These are phyloP conservation scores for Aspergillus sp. DNA, from an alignment of 2,329 filamentous ascomycete species.

Conservation along the genomic window DNA sequence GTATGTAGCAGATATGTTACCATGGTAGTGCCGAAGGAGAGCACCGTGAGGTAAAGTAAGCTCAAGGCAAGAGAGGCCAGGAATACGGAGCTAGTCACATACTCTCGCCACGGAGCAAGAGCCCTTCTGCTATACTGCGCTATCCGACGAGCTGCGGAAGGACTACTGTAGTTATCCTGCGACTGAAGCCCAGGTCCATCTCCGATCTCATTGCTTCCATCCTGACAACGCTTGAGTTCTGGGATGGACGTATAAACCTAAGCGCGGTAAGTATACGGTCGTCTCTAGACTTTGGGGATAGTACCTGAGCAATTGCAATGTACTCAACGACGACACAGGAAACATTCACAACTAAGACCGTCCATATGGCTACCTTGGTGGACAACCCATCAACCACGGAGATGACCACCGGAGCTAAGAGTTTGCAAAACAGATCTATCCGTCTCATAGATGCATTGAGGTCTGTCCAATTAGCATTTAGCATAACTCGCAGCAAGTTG, in stretches of 20 bases:
- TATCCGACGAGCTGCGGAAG: background rate
- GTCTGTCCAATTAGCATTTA: constrained; percentile 20
- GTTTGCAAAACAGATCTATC: constrained; percentile 61
- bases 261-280: background rate
- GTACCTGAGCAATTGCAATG: constrained; percentile 41
- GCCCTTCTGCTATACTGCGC: constrained; percentile 21
- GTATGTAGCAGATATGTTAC: constrained; percentile 57
- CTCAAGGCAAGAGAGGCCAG: constrained; percentile 53
- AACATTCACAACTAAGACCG: constrained; percentile 50
- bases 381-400: constrained; percentile 51
- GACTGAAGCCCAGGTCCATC: background rate
- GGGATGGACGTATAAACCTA: constrained; percentile 26
- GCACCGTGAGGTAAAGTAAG: constrained; percentile 57
- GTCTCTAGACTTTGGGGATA: background rate
- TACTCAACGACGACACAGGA: constrained; percentile 45
- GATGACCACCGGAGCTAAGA: constrained; percentile 56
- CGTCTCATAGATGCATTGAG: constrained; percentile 59
- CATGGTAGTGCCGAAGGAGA: constrained; percentile 59
- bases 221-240: constrained; percentile 16
- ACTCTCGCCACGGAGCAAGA: constrained; percentile 29
- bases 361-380: constrained; percentile 49
- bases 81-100: constrained; percentile 36
- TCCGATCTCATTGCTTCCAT: background rate
- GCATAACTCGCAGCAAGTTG: background rate
- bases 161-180: background rate